Conservation (phyloP, 345 rosid genomes). For the Pugionium cornutum region DNA sequence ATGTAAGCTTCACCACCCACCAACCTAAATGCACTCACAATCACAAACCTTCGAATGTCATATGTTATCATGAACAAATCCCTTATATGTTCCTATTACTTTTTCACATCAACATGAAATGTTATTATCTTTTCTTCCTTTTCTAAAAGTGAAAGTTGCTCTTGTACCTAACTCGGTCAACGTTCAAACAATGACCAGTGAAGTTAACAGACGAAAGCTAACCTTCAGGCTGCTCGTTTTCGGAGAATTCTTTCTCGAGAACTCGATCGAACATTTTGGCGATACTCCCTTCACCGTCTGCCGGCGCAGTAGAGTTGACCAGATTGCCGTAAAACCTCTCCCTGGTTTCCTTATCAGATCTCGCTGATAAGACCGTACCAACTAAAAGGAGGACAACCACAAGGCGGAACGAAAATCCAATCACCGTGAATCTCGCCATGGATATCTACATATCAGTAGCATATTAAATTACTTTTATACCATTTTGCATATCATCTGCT, state of each 20-base stretch:
- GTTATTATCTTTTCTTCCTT: not conserved
- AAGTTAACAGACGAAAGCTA: not conserved
- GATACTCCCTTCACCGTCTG: conserved; percentile 67
- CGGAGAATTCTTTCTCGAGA: conserved; percentile 91
- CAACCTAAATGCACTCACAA: conserved; percentile 19
- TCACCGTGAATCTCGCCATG: conserved; percentile 40
- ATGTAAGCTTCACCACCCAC: conserved; percentile 20
- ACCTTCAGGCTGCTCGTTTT: conserved; percentile 93
- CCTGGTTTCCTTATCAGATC: conserved; percentile 89
- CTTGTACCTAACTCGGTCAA: no score
- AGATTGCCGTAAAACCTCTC: conserved; percentile 89
- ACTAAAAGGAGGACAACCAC: conserved; percentile 41
- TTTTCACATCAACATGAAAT: not conserved
- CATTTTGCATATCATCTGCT: no score
- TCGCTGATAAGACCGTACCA: conserved; percentile 41
- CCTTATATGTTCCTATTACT: not conserved
- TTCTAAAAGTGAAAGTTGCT: no score
- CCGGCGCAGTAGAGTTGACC: conserved; percentile 68
- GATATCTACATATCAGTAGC: conserved; percentile 10
- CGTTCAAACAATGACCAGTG: not conserved
- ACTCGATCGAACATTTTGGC: conserved; percentile 95
- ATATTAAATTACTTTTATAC: no score
- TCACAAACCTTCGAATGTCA: not conserved
- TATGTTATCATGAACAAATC: not conserved
- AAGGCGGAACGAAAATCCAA: conserved; percentile 44